These are phyloP conservation scores for Sicyos edulis DNA, from an alignment of 306 rosid species.

Conservation along the genomic window DNA sequence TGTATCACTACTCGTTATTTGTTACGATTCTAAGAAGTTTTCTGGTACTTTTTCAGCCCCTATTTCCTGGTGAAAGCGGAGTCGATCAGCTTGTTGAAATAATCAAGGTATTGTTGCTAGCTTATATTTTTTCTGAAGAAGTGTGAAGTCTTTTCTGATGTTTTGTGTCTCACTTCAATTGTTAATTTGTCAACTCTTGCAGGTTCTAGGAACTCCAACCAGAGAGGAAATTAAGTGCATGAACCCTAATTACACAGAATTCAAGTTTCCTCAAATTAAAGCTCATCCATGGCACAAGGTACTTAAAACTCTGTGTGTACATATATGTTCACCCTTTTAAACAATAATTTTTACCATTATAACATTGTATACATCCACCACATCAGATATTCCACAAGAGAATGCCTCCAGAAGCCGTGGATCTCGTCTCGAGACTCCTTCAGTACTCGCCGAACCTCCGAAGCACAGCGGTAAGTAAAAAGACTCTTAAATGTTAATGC, in stretches of 20 bases:
- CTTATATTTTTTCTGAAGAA: background rate
- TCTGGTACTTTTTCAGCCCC: conserved; percentile 44
- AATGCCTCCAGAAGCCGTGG: conserved; percentile 95
- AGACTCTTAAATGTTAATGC: background rate
- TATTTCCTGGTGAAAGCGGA: conserved; percentile 88
- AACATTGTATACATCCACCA: background rate
- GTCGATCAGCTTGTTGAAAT: conserved; percentile 94
- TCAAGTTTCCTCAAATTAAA: conserved; percentile 83
- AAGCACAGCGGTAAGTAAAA: conserved; percentile 75
- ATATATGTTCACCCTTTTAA: background rate
- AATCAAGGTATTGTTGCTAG: conserved; percentile 49
- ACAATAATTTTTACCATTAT: conserved; percentile 9
- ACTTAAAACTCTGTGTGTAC: conserved; percentile 17
- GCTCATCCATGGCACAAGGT: conserved; percentile 99
- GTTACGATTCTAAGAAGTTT: background rate
- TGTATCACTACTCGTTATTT: background rate
- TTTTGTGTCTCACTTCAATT: background rate
- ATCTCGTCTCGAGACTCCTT: conserved; percentile 84
- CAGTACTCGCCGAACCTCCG: conserved; percentile 95
- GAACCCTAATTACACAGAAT: conserved; percentile 94
- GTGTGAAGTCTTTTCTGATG: background rate
- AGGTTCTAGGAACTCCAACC: conserved; percentile 96
- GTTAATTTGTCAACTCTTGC: conserved; percentile 21
- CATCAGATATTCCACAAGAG: conserved; percentile 79
- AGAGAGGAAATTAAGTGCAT: conserved; percentile 96